Conservation (phyloP, 108 stramenopile species). For the Phaeodactylum tricornutum region DNA sequence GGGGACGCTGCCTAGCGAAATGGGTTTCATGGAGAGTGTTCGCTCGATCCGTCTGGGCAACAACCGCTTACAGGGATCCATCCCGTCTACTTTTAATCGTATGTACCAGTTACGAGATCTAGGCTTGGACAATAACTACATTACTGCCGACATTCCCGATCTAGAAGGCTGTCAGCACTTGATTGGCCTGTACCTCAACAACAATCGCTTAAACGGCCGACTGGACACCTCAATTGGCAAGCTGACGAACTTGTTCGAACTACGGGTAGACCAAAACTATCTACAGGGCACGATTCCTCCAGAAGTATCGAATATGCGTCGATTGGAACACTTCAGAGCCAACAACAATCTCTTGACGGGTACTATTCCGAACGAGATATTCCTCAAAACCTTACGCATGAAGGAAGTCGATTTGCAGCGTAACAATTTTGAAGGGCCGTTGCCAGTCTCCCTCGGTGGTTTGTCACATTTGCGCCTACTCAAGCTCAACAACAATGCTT, state of each 20-base stretch:
- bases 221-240: constrained; percentile 1
- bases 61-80: constrained; percentile 9
- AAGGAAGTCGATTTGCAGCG: constrained; percentile 11
- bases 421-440: constrained; percentile 31
- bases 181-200: constrained; percentile 1
- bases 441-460: background rate
- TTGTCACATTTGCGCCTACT: background rate
- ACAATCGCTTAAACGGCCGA: constrained; percentile 15
- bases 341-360: constrained; percentile 23
- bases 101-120: constrained; percentile 5
- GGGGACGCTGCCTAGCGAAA: constrained; percentile 1
- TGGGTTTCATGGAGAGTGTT: constrained; percentile 2
- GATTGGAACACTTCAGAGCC: constrained; percentile 11
- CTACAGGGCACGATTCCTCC: constrained; percentile 14
- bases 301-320: constrained; percentile 12
- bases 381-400: background rate
- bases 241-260: background rate
- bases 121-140: constrained; percentile 17
- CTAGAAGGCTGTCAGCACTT: background rate
- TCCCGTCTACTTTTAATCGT: constrained; percentile 7
- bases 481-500: constrained; percentile 43
- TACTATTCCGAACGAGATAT: constrained; percentile 26
- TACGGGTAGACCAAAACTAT: background rate
- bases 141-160: constrained; percentile 16
- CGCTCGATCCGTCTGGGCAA: background rate